These are phyloP conservation scores for Geoglossum glabrum DNA, from an alignment of 495 filamentous ascomycete species.

Conservation along the genomic window DNA sequence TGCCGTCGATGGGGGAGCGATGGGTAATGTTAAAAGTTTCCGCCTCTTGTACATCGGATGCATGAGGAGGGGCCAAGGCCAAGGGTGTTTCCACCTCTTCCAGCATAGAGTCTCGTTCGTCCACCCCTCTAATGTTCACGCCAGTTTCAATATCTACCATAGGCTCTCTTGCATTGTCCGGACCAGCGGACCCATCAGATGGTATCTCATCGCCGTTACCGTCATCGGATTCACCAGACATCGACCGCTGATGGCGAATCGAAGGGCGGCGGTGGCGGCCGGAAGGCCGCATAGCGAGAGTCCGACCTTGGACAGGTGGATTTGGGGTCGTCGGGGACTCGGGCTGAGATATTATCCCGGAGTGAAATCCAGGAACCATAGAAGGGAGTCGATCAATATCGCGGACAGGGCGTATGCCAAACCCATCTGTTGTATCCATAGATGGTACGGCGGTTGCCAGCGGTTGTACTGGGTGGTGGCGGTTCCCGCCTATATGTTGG, in stretches of 20 bases:
- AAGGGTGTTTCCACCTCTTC: conserved; percentile 56
- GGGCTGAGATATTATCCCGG: conserved; percentile 64
- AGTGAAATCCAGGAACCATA: conserved; percentile 54
- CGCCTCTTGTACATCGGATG: conserved; percentile 62
- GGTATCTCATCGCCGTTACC: conserved; percentile 60
- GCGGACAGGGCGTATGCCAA: conserved; percentile 59
- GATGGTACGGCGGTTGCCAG: conserved; percentile 47
- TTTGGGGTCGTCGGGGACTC: conserved; percentile 84
- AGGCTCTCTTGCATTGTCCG: conserved; percentile 42
- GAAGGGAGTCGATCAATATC: conserved; percentile 73
- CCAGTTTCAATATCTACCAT: conserved; percentile 54
- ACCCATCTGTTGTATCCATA: conserved; percentile 56
- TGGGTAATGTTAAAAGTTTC: conserved; percentile 97
- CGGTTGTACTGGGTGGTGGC: conserved; percentile 40
- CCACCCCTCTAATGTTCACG: conserved; percentile 14
- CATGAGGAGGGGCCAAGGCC: conserved; percentile 52
- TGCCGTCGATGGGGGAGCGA: conserved; percentile 66
- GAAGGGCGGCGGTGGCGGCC: conserved; percentile 42
- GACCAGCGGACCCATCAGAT: conserved; percentile 40
- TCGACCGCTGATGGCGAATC: conserved; percentile 72
- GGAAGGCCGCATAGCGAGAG: conserved; percentile 27
- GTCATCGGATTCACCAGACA: conserved; percentile 74
- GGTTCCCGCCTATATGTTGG: conserved; percentile 16
- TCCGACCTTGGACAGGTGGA: conserved; percentile 29
- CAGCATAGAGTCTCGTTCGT: conserved; percentile 51